Evolutionary conservation across 2,329 filamentous ascomycete species (phyloP), one percentile per base, ranked within the genome.

Genomic region (Verruconis gallopava): DNA sequence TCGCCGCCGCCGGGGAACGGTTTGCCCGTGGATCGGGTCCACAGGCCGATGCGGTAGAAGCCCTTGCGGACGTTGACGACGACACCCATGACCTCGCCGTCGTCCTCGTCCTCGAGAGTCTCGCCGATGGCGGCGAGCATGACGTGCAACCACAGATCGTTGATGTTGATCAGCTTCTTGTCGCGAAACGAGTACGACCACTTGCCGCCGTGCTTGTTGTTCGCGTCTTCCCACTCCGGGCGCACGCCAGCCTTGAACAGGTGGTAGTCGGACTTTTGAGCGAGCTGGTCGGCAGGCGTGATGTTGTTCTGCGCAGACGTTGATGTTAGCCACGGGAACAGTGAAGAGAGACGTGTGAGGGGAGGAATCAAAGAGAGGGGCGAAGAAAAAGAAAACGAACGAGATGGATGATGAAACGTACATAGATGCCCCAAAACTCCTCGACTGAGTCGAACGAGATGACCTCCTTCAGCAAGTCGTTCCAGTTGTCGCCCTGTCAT

Each of bases 381-480:
- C n/a, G n/a, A 49, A 53, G 51, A 40, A 13, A 37, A 34, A 17
- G 11, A 28, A 18, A 38, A 15, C 13, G 38, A 32, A 12, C 12
- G 38, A 22, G 45, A 46, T 42, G 40, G 30, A 13, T 9, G 13
- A 4, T 11, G 6, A 18, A 21, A 36, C 88, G 62, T 74, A 98
- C 93, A 66, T 96, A 96, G 60, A 98, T 85, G 46, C 91, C 91
- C 91, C 91, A 98, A 67, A 98, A 98, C 64, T 98, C 93, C 68
- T 98, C 91, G 19, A 98, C 91, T 2, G 88, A 94, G 68, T 94
- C 85, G 57, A 98, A 96, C 44, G 85, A 95, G 57, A 98, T 95
- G 54, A 98, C 89, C 64, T 98, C 86, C 70, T 98, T 98, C 49
- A 98, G 69, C 48, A 96, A 71, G 61, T 98, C 91, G 53, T 93